Conservation (phyloP, 805 yeast species). For the Maudiozyma bulderi region DNA sequence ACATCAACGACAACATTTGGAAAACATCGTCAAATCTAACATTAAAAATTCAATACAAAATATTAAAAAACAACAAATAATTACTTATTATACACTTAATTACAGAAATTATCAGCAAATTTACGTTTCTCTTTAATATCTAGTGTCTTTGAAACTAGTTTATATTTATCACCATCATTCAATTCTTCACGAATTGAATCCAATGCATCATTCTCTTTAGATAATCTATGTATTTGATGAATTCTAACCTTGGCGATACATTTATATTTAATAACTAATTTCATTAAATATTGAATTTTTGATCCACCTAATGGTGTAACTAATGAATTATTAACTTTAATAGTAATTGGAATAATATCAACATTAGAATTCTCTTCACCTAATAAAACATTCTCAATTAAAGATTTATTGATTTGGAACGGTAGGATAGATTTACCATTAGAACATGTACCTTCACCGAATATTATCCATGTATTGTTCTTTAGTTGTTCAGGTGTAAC, state of each 20-base stretch:
- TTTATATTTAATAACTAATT: background rate
- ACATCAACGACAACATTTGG: too few species aligned
- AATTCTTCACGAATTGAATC: conserved; percentile 25
- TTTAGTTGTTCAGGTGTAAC: background rate
- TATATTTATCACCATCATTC: conserved; percentile 40
- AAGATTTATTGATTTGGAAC: conserved; percentile 29
- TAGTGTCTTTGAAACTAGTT: conserved; percentile 39
- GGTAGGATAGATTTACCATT: conserved; percentile 72
- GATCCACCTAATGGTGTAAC: conserved; percentile 26
- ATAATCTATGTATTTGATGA: conserved; percentile 16
- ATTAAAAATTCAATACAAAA: too few species aligned
- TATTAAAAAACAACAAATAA: too few species aligned
- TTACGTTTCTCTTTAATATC: conserved; percentile 34
- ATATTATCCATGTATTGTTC: conserved; percentile 42
- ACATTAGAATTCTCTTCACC: background rate
- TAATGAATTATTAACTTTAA: conserved; percentile 26
- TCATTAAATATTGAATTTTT: background rate
- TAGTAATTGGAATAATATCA: conserved; percentile 11
- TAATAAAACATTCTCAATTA: conserved; percentile 12
- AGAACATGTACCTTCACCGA: conserved; percentile 78
- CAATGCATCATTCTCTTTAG: conserved; percentile 13
- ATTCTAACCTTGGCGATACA: background rate
- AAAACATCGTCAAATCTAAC: too few species aligned
- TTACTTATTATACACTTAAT: background rate
- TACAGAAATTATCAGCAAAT: conserved; percentile 25